phyloP scores from a whole-genome alignment of 768 basidiomycete species.

The Cyathus striatus region DNA sequence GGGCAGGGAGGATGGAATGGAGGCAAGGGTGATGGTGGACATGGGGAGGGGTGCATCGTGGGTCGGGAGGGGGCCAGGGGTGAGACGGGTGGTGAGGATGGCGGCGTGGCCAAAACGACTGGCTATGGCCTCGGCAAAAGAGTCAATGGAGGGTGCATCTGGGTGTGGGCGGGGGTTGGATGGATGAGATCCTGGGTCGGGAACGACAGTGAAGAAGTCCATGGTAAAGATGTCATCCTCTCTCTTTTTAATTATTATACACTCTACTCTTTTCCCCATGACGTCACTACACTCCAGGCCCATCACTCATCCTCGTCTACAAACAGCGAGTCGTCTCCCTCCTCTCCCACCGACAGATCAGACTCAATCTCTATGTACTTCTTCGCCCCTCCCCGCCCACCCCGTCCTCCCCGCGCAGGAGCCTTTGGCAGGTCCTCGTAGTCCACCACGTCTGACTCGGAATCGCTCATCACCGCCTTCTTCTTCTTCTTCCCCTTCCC shows the following conservation, averaged over 20 bases:
- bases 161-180: constrained; percentile 13
- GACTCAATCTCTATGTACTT: constrained; percentile 62
- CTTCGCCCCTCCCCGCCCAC: constrained; percentile 45
- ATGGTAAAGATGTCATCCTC: constrained; percentile 10
- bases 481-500: constrained; percentile 48
- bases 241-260: background rate
- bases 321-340: constrained; percentile 43
- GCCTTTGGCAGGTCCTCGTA: constrained; percentile 34
- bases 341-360: constrained; percentile 39
- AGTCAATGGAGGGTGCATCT: constrained; percentile 18
- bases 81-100: constrained; percentile 27
- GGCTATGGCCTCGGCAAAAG: constrained; percentile 53
- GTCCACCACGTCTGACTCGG: constrained; percentile 43
- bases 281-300: constrained; percentile 6
- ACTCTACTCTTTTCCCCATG: background rate
- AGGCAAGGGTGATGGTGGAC: constrained; percentile 1
- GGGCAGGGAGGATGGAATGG: constrained; percentile 6
- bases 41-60: constrained; percentile 10
- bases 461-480: constrained; percentile 24
- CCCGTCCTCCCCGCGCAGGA: constrained; percentile 42
- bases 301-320: constrained; percentile 29
- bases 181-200: constrained; percentile 8
- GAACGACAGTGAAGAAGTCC: constrained; percentile 40
- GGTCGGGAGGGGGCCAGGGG: constrained; percentile 8
- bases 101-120: constrained; percentile 33